A percentile compares a stretch with the other conserved stretches of the same genome.
Evolutionary conservation across 768 basidiomycete genomes (phyloP).

Genomic region (Trametopsis cervina): DNA sequence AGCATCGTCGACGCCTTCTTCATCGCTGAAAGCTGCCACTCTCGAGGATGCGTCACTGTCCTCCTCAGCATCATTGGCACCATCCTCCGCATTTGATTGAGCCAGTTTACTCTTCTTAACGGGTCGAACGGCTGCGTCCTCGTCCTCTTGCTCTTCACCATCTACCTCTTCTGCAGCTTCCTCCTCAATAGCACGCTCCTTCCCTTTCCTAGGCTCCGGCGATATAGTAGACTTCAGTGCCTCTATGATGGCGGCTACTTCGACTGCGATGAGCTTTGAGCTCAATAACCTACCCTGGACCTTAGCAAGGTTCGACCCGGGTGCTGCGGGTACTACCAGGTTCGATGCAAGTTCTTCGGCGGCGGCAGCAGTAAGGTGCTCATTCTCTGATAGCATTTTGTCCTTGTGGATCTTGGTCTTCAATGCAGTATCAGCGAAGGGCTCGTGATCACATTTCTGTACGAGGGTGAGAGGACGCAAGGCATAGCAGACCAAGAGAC

Average conservation of each 20-base stretch:
- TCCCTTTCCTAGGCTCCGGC: constrained; percentile 2
- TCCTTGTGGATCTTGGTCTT: constrained; percentile 72
- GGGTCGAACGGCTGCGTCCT: constrained; percentile 20
- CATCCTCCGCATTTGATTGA: neutral
- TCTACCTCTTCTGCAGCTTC: constrained; percentile 14
- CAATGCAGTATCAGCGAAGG: constrained; percentile 59
- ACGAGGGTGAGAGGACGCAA: constrained; percentile 1
- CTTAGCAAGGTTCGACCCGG: constrained; percentile 45
- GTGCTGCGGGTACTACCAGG: constrained; percentile 25
- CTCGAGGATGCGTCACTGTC: constrained; percentile 33
- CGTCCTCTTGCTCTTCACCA: constrained; percentile 19
- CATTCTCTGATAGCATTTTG: constrained; percentile 43
- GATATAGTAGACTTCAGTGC: constrained; percentile 37
- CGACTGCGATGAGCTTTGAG: constrained; percentile 63
- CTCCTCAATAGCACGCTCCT: neutral
- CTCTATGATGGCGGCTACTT: constrained; percentile 44
- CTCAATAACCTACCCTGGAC: constrained; percentile 70
- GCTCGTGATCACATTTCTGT: constrained; percentile 53
- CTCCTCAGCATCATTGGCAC: constrained; percentile 19
- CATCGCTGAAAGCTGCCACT: constrained; percentile 9
- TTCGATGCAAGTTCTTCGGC: constrained; percentile 35
- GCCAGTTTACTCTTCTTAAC: constrained; percentile 10
- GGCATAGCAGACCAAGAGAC: constrained; percentile 4
- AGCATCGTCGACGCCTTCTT: constrained; percentile 24
- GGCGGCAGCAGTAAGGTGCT: constrained; percentile 39